Evolutionary conservation across 2,329 filamentous ascomycete genomes (phyloP).

Genomic region (Colletotrichum sp.): DNA sequence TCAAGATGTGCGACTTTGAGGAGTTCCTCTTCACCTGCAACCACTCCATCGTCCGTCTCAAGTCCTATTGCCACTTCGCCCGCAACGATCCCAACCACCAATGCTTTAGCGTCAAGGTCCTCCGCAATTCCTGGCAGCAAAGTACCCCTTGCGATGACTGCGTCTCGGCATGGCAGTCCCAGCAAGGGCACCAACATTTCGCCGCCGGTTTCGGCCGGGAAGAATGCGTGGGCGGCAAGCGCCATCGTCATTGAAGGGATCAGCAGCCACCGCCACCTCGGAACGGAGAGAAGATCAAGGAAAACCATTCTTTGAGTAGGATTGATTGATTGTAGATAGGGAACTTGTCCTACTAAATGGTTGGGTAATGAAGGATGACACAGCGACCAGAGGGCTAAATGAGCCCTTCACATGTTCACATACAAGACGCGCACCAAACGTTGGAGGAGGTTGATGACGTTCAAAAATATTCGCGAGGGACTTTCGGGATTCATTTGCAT

Average conservation of each 20-base stretch:
- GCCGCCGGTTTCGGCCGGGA: neutral
- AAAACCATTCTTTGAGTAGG: neutral
- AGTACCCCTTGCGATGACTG: conserved; percentile 58
- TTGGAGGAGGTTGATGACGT: neutral
- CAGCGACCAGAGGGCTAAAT: neutral
- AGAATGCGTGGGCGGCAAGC: neutral
- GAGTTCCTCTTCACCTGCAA: conserved; percentile 71
- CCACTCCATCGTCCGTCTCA: conserved; percentile 63
- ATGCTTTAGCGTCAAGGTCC: conserved; percentile 71
- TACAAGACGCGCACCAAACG: neutral
- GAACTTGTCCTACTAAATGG: neutral
- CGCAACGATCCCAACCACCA: conserved; percentile 74
- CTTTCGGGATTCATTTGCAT: neutral
- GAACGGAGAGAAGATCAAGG: neutral
- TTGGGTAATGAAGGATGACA: neutral
- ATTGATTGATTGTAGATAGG: neutral
- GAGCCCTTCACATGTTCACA: neutral
- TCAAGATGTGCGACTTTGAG: conserved; percentile 73
- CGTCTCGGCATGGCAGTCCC: conserved; percentile 23
- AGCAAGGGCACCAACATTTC: neutral
- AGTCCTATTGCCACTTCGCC: conserved; percentile 76
- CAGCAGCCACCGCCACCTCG: neutral
- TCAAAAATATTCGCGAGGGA: neutral
- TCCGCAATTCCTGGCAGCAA: conserved; percentile 65
- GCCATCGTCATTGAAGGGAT: neutral